Evolutionary conservation across 139 green algal genomes (phyloP).

Genomic region (Closterium sp.): DNA sequence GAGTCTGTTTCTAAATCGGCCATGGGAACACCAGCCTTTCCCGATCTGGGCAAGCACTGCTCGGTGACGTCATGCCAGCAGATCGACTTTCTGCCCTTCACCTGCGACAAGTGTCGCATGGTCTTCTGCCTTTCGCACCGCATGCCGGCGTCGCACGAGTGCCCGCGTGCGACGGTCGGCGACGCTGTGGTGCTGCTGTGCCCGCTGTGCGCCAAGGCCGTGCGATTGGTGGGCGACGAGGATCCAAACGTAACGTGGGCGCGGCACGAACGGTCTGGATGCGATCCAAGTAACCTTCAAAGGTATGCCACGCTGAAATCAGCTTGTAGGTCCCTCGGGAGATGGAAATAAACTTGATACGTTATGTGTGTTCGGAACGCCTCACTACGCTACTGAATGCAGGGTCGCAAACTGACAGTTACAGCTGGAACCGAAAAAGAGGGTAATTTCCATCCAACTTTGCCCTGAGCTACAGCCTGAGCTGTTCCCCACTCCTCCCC

Average conservation of each 20-base stretch:
- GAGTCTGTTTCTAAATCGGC: not conserved
- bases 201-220: conserved; percentile 29
- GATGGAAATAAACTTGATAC: too few relatives aligned
- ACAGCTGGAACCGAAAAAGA: too few relatives aligned
- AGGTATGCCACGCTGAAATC: not conserved
- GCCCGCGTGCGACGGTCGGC: conserved; percentile 3
- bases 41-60: conserved; percentile 43
- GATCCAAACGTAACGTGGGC: conserved; percentile 36
- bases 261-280: not conserved
- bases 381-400: too few relatives aligned
- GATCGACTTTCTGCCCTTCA: conserved; percentile 55
- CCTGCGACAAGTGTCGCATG: conserved; percentile 45
- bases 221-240: conserved; percentile 28
- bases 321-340: too few relatives aligned
- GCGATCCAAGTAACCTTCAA: conserved; percentile 35
- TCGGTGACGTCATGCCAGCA: conserved; percentile 14
- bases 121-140: conserved; percentile 37
- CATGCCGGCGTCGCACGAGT: conserved; percentile 16
- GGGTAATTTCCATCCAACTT: too few relatives aligned
- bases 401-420: too few relatives aligned
- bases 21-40: conserved; percentile 40
- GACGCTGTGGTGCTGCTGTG: conserved; percentile 27
- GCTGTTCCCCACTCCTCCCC: too few relatives aligned
- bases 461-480: not conserved
- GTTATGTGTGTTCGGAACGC: too few relatives aligned